phyloP scores from a whole-genome alignment of 2,329 filamentous ascomycete genomes.

The Bipolaris victoriae region DNA sequence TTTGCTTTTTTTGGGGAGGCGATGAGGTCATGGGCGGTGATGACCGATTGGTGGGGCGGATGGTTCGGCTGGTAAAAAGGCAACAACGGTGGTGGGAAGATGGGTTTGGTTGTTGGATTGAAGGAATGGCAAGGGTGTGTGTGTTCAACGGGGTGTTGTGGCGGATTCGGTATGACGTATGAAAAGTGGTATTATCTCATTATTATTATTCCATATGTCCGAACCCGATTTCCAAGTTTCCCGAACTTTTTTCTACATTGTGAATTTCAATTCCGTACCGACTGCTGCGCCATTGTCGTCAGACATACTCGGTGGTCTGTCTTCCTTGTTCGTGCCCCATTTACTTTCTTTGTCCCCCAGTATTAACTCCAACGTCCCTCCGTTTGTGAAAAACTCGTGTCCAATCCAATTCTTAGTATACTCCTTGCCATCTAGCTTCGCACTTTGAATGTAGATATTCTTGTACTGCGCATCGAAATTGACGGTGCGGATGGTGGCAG shows the following conservation, averaged over 20 bases:
- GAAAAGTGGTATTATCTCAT: no score
- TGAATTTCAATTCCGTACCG: neutral
- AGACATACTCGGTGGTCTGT: constrained; percentile 37
- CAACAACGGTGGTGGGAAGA: no score
- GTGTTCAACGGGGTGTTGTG: neutral
- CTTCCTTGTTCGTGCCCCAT: constrained; percentile 52
- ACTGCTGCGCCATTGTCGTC: neutral
- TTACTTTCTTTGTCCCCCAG: constrained; percentile 51
- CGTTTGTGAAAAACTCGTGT: constrained; percentile 55
- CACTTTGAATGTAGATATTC: constrained; percentile 54
- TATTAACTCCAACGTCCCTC: constrained; percentile 51
- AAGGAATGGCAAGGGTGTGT: no score
- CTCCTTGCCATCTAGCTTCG: constrained; percentile 50
- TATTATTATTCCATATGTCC: no score
- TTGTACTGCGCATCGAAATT: constrained; percentile 52
- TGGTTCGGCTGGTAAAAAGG: no score
- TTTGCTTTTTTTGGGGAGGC: no score
- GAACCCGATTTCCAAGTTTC: no score
- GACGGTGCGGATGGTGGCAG: constrained; percentile 49
- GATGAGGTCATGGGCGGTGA: no score
- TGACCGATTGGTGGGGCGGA: no score
- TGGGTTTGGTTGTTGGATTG: no score
- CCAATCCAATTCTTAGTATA: constrained; percentile 55
- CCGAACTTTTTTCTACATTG: neutral
- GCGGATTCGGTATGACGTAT: no score